Evolutionary conservation across 345 rosid genomes (phyloP).

Genomic region (Diplotaxis tenuifolia): DNA sequence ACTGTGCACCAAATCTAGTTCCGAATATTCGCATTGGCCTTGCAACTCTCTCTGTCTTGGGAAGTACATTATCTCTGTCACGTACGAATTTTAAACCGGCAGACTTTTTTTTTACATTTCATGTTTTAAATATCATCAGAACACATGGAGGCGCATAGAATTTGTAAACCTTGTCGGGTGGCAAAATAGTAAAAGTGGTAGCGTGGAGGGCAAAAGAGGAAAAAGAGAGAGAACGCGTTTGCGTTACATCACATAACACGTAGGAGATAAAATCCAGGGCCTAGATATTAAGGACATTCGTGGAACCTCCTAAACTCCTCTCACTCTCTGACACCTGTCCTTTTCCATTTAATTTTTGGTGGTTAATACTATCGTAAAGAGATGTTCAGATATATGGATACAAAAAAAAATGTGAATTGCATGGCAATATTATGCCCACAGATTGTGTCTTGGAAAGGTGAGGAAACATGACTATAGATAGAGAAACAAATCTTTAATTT

Average conservation of each 20-base stretch:
- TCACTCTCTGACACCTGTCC: constrained; percentile 8
- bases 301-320: constrained; percentile 17
- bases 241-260: constrained; percentile 8
- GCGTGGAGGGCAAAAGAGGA: not conserved
- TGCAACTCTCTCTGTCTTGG: too few relatives aligned
- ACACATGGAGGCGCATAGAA: not conserved
- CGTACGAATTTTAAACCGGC: not conserved
- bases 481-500: constrained; percentile 10
- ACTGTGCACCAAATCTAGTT: too few relatives aligned
- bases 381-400: not conserved
- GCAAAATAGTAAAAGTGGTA: too few relatives aligned
- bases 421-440: not conserved
- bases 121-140: not conserved
- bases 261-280: not conserved
- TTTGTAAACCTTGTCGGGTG: not conserved
- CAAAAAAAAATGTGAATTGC: constrained; percentile 16
- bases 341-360: not conserved
- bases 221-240: constrained; percentile 22
- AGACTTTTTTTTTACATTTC: not conserved
- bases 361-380: not conserved
- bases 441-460: not conserved
- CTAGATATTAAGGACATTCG: constrained; percentile 1
- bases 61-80: not conserved
- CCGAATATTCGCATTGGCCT: too few relatives aligned
- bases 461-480: not conserved